Evolutionary conservation across 768 basidiomycete species (phyloP).

Genomic region (Boletus coccyginus): DNA sequence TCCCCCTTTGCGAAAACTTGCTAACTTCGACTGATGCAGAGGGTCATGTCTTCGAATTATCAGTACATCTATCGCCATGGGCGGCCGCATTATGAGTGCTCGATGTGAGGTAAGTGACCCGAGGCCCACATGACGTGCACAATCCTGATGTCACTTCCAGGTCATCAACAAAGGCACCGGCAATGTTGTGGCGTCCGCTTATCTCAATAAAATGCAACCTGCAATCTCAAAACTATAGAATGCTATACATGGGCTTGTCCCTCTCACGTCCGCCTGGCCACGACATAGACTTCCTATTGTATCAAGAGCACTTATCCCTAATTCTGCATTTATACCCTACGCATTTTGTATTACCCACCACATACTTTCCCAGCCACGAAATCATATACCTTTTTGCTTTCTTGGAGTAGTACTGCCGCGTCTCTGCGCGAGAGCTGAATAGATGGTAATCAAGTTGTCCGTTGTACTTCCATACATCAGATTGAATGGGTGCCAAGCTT

Average conservation of each 20-base stretch:
- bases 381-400: slow-evolving; percentile 5
- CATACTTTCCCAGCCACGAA: not conserved
- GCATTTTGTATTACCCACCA: slow-evolving; percentile 21
- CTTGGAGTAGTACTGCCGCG: not conserved
- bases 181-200: slow-evolving; percentile 60
- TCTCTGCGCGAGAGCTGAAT: not conserved
- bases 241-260: slow-evolving; percentile 1
- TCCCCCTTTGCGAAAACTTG: slow-evolving; percentile 1
- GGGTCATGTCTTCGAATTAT: slow-evolving; percentile 58
- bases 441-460: too few species aligned
- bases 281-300: slow-evolving; percentile 21
- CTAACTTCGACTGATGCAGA: slow-evolving; percentile 32
- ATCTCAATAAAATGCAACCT: slow-evolving; percentile 75
- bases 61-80: slow-evolving; percentile 64
- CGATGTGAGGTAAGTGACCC: slow-evolving; percentile 58
- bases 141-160: slow-evolving; percentile 31
- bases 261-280: slow-evolving; percentile 10
- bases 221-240: slow-evolving; percentile 43
- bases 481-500: not conserved
- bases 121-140: not conserved
- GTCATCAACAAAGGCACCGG: slow-evolving; percentile 58
- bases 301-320: slow-evolving; percentile 19
- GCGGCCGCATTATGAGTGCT: slow-evolving; percentile 67
- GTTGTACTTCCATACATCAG: not conserved
- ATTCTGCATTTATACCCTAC: slow-evolving; percentile 18